Base-by-base conservation (phyloP, 345 rosid species). In the Camelina sativa region DNA sequence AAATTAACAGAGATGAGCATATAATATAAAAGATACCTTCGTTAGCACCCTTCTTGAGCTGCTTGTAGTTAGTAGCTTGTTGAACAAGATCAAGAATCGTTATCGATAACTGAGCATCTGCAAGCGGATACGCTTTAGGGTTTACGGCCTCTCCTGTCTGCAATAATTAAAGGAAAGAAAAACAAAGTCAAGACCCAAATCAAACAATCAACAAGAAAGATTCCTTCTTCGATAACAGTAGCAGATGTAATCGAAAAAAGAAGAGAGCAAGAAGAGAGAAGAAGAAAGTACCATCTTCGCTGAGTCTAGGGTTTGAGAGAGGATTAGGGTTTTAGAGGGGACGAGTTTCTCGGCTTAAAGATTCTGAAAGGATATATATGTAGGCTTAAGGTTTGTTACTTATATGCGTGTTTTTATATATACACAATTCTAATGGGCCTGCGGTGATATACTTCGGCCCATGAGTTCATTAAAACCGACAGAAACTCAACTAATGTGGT, bases 11-110 rank as follows among this genome's bases (percentile, higher is more conserved):
- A 65, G n/a, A 6, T 3, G 37, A 62, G 30, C 7, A 15, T 3
- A 5, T n/a, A 6, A 59, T 9, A 7, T 16, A 67, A 6, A 32
- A 65, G 2, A 20, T 35, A 78, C 96, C 98, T 90, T 95, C 99
- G 69, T 95, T 95, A 20, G 97, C 98, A 5, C 98, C 97, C 84
- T 95, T 94, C 69, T 95, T 95, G 72, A 95, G 99, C 79, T 95
- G 99, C 87, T 90, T 92, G 92, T 92, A 90, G 73, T 92, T 89
- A 59, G 96, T 88, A 37, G 97, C 99, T 83, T 95, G 97, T 65
- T 92, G 97, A 71, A 95, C 87, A 15, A 95, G 96, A 83, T 95
- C 97, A 20, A 92, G 80, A 32, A 95, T 95, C 8, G 97, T 90
- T 17, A 87, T 86, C 0, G 89, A 50, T 35, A 95, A 79, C 83